A percentile compares a stretch with the other conserved stretches of the same genome.
Evolutionary conservation across 2,329 filamentous ascomycete species (phyloP).

Genomic region (Scopulariopsis brevicaulis): DNA sequence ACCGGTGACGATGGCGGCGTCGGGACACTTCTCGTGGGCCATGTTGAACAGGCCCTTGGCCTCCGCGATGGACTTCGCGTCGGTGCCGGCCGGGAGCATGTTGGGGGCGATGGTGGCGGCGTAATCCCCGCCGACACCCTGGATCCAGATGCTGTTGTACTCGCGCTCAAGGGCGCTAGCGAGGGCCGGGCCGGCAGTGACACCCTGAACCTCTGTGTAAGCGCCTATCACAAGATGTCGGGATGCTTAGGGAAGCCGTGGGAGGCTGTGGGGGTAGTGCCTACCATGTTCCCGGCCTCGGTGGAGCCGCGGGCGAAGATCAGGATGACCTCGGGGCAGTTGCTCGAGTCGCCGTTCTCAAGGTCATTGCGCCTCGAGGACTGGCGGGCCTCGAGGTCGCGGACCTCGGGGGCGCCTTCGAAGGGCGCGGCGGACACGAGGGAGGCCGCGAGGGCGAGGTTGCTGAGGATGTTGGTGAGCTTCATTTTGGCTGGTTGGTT

Average conservation of each 20-base stretch:
- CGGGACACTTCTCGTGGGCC: slow-evolving; percentile 16
- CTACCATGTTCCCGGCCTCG: slow-evolving; percentile 3
- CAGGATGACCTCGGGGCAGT: slow-evolving; percentile 1
- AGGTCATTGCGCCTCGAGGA: background rate
- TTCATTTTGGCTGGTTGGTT: slow-evolving; percentile 9
- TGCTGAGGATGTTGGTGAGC: slow-evolving; percentile 9
- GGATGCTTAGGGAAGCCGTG: background rate
- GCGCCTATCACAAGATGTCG: background rate
- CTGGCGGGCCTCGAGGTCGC: slow-evolving; percentile 4
- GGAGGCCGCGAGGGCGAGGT: slow-evolving; percentile 8
- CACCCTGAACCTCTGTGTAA: background rate
- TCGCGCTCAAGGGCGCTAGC: background rate
- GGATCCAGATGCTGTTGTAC: slow-evolving; percentile 4
- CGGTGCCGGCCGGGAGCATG: slow-evolving; percentile 13
- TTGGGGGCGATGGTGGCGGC: slow-evolving; percentile 14
- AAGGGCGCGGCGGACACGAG: slow-evolving; percentile 8
- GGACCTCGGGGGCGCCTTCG: background rate
- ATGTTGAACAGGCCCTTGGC: slow-evolving; percentile 15
- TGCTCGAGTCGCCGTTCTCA: background rate
- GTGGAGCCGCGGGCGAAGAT: slow-evolving; percentile 4
- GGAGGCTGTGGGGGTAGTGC: background rate
- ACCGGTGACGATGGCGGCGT: slow-evolving; percentile 18
- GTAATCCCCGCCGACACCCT: slow-evolving; percentile 10
- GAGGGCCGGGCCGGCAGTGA: slow-evolving; percentile 1
- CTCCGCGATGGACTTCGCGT: slow-evolving; percentile 13